Conservation (phyloP, 2,329 filamentous ascomycete species). For the Colletotrichum costaricense region DNA sequence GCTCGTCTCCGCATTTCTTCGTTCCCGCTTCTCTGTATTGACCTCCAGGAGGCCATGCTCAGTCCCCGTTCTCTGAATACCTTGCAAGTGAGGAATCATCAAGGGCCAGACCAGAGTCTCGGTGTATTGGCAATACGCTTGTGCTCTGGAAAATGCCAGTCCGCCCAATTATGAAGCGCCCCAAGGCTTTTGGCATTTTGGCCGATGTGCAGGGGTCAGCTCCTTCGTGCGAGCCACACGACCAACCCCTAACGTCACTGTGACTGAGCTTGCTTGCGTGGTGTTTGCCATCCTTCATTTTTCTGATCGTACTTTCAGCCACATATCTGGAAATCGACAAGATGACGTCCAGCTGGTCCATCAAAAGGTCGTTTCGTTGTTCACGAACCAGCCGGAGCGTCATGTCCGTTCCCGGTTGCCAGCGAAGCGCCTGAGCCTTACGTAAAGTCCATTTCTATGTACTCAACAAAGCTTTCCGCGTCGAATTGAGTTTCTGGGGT, state of each 20-base stretch:
- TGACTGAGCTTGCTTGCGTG: slow-evolving; percentile 6
- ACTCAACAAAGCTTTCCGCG: neutral
- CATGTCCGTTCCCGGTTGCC: slow-evolving; percentile 6
- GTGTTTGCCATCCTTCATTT: neutral
- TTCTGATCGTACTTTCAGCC: slow-evolving; percentile 10
- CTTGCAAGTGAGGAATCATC: slow-evolving; percentile 4
- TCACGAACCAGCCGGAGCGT: slow-evolving; percentile 15
- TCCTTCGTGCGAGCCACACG: slow-evolving; percentile 31
- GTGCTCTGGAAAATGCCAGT: neutral
- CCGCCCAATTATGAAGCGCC: slow-evolving; percentile 26
- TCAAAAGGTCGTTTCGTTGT: neutral
- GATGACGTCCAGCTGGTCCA: slow-evolving; percentile 15
- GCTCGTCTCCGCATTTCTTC: slow-evolving; percentile 5
- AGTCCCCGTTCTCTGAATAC: neutral
- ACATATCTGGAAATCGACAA: neutral
- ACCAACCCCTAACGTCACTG: slow-evolving; percentile 25
- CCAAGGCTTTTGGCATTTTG: neutral
- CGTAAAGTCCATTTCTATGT: neutral
- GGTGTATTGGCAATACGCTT: slow-evolving; percentile 17
- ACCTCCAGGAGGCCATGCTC: neutral
- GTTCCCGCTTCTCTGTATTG: slow-evolving; percentile 1
- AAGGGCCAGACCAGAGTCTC: slow-evolving; percentile 7
- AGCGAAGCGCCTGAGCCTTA: slow-evolving; percentile 12
- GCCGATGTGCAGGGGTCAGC: slow-evolving; percentile 19
- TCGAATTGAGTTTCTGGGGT: slow-evolving; percentile 21